Percentiles rank a stretch among this genome's conserved stretches.
Conservation (phyloP, 2,329 filamentous ascomycete species). For the Fusarium sp. region DNA sequence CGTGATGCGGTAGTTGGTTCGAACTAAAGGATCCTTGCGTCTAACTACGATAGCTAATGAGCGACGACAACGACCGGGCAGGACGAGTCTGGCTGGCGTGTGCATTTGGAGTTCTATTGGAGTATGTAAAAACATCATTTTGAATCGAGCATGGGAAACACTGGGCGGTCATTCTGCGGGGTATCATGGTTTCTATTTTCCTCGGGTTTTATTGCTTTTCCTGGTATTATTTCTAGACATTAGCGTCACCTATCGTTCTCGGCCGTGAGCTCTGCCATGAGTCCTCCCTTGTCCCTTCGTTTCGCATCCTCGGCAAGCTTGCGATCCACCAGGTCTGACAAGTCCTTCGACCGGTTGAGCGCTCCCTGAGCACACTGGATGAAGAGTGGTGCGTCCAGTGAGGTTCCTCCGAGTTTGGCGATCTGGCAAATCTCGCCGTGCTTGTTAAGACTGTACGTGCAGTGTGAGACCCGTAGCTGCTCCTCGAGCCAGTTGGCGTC, state of each 20-base stretch:
- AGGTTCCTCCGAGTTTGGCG: slow-evolving; percentile 87
- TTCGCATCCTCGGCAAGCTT: slow-evolving; percentile 83
- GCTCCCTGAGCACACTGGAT: slow-evolving; percentile 82
- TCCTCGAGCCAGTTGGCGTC: slow-evolving; percentile 82
- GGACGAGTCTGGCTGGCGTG: slow-evolving; percentile 34
- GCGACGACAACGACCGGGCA: slow-evolving; percentile 29
- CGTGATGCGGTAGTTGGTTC: slow-evolving; percentile 83
- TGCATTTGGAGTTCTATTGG: slow-evolving; percentile 33
- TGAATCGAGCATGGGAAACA: slow-evolving; percentile 30
- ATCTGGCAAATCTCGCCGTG: slow-evolving; percentile 93
- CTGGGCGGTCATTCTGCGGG: slow-evolving; percentile 36
- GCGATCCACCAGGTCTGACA: slow-evolving; percentile 79
- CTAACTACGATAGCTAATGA: slow-evolving; percentile 34
- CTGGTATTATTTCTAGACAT: slow-evolving; percentile 30
- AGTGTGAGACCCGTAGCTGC: slow-evolving; percentile 78
- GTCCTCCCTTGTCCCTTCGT: slow-evolving; percentile 80
- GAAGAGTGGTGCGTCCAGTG: slow-evolving; percentile 83
- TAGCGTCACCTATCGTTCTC: slow-evolving; percentile 78
- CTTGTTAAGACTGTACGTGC: slow-evolving; percentile 87
- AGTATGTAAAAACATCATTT: slow-evolving; percentile 32
- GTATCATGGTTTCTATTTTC: slow-evolving; percentile 50
- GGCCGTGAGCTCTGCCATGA: slow-evolving; percentile 81
- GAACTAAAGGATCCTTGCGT: slow-evolving; percentile 1
- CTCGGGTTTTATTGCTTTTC: slow-evolving; percentile 35
- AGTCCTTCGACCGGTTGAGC: slow-evolving; percentile 82